Conservation (phyloP, 2,329 filamentous ascomycete genomes). For the Fusarium papillatum region DNA sequence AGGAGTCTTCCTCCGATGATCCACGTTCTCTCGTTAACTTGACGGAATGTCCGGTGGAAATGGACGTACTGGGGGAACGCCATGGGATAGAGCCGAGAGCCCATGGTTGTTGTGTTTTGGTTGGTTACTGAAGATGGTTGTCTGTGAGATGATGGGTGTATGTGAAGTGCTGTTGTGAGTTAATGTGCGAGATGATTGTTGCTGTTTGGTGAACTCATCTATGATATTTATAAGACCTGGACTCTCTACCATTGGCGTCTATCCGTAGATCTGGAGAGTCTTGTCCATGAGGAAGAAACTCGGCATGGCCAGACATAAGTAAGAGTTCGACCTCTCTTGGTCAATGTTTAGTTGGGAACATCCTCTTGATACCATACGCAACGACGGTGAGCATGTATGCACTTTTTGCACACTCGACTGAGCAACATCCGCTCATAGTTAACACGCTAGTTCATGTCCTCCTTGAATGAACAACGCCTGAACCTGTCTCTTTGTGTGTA, state of each 20-base stretch:
- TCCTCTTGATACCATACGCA: background rate
- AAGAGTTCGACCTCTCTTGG: background rate
- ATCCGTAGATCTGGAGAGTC: background rate
- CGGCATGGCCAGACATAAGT: background rate
- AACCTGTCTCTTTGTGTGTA: background rate
- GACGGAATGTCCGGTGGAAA: background rate
- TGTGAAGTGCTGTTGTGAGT: background rate
- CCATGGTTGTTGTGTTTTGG: background rate
- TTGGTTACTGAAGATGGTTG: background rate
- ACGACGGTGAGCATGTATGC: background rate
- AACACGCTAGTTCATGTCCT: background rate
- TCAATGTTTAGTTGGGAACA: background rate
- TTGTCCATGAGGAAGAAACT: background rate
- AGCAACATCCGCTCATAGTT: background rate
- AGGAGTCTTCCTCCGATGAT: background rate
- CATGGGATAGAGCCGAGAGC: background rate
- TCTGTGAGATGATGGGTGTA: background rate
- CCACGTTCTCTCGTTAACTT: background rate
- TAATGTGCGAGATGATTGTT: background rate
- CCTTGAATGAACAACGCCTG: background rate
- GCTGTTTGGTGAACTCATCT: background rate
- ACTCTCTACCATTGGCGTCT: background rate
- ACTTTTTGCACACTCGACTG: background rate
- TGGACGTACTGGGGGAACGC: background rate
- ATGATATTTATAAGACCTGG: background rate